Percentiles rank a stretch among this genome's conserved stretches.
Evolutionary conservation across 2,329 filamentous ascomycete genomes (phyloP).

Genomic region (Cladosporium sp.): DNA sequence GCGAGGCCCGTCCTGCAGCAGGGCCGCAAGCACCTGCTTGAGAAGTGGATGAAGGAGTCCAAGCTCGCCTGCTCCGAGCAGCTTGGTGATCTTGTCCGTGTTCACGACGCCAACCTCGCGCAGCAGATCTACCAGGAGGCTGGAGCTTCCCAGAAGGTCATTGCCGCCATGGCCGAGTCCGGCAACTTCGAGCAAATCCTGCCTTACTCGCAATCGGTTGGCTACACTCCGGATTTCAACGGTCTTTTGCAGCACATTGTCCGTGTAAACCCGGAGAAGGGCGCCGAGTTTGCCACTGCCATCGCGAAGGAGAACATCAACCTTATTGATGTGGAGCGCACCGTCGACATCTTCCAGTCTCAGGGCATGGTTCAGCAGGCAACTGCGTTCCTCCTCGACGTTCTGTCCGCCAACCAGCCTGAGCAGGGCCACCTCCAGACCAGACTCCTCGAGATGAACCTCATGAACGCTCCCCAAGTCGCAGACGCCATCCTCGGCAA

Average conservation of each 20-base stretch:
- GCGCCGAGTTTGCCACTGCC: constrained; percentile 86
- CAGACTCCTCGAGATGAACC: constrained; percentile 93
- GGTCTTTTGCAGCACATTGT: constrained; percentile 88
- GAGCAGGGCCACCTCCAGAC: constrained; percentile 94
- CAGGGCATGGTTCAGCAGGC: constrained; percentile 97
- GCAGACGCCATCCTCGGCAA: constrained; percentile 97
- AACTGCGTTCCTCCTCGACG: constrained; percentile 95
- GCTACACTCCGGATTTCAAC: constrained; percentile 94
- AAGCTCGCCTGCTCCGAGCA: constrained; percentile 96
- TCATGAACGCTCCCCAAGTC: constrained; percentile 92
- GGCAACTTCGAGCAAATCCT: constrained; percentile 97
- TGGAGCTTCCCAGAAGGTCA: constrained; percentile 86
- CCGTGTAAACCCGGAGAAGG: constrained; percentile 75
- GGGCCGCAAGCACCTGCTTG: constrained; percentile 88
- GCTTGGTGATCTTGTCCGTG: constrained; percentile 85
- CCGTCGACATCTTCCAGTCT: constrained; percentile 95
- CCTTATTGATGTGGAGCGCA: constrained; percentile 84
- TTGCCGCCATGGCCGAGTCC: constrained; percentile 89
- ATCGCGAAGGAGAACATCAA: constrained; percentile 85
- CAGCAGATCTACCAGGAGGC: constrained; percentile 85
- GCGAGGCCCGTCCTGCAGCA: constrained; percentile 88
- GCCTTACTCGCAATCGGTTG: constrained; percentile 75
- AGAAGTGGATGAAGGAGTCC: constrained; percentile 96
- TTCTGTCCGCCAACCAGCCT: constrained; percentile 86
- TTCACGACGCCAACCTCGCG: constrained; percentile 82